phyloP scores from a whole-genome alignment of 73 alveolate genomes.

The Tetrahymena borealis region DNA sequence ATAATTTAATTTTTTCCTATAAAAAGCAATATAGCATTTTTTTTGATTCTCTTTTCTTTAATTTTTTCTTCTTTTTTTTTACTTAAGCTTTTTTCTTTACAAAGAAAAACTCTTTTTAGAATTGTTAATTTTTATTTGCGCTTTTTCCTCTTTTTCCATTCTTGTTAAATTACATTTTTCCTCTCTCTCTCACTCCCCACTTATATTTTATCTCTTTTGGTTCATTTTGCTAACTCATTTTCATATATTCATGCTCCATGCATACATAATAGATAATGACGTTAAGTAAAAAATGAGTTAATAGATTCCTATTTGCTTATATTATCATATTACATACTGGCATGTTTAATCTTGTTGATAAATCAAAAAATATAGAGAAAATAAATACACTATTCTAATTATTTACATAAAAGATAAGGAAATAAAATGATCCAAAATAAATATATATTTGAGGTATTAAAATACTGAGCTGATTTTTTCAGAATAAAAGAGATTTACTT shows the following conservation, averaged over 20 bases:
- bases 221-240: not conserved
- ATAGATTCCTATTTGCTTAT: no score
- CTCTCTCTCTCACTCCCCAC: not conserved
- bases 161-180: not conserved
- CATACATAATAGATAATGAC: no score
- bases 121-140: not conserved
- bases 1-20: not conserved
- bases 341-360: no score
- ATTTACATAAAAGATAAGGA: no score
- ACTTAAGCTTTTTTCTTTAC: not conserved
- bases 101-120: not conserved
- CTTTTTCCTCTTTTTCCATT: not conserved
- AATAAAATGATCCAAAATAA: no score
- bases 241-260: not conserved
- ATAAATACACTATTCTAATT: no score
- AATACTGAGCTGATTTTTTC: no score
- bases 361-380: no score
- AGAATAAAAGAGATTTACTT: no score
- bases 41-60: not conserved
- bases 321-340: no score
- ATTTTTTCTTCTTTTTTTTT: not conserved
- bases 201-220: not conserved
- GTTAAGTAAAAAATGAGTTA: no score
- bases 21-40: not conserved
- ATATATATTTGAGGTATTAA: no score